A percentile compares a stretch with the other conserved stretches of the same genome.
These are phyloP conservation scores for Suillus discolor DNA, from an alignment of 768 basidiomycete species.

Conservation along the genomic window DNA sequence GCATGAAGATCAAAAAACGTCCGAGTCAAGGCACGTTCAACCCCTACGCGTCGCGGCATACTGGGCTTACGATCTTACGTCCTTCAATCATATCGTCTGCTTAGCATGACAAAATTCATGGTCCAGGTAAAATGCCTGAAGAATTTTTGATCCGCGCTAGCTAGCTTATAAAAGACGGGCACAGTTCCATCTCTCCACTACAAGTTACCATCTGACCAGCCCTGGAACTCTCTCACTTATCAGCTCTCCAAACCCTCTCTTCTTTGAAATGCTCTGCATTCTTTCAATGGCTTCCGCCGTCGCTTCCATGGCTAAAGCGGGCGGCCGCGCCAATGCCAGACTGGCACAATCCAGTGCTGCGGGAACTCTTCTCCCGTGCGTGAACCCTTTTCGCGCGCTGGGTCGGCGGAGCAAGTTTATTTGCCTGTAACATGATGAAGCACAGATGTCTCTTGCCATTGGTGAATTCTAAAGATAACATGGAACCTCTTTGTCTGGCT, in stretches of 20 bases:
- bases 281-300: conserved; percentile 5
- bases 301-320: conserved; percentile 4
- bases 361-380: conserved; percentile 6
- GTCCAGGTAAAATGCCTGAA: neutral
- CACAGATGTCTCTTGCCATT: neutral
- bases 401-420: neutral
- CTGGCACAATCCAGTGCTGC: conserved; percentile 33
- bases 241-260: neutral
- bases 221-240: neutral
- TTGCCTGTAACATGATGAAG: neutral
- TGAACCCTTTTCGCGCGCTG: conserved; percentile 13
- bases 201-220: neutral
- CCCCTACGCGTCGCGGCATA: neutral
- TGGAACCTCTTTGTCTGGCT: too few relatives aligned
- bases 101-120: neutral
- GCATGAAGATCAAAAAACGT: too few relatives aligned
- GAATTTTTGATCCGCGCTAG: neutral
- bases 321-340: conserved; percentile 21
- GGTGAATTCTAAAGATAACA: neutral
- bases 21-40: neutral
- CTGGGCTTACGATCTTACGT: neutral
- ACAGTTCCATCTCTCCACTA: neutral
- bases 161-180: neutral
- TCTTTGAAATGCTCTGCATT: conserved; percentile 1
- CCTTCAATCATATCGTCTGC: neutral